Conservation (phyloP, 2,329 filamentous ascomycete genomes). For the Alternaria arbusti region DNA sequence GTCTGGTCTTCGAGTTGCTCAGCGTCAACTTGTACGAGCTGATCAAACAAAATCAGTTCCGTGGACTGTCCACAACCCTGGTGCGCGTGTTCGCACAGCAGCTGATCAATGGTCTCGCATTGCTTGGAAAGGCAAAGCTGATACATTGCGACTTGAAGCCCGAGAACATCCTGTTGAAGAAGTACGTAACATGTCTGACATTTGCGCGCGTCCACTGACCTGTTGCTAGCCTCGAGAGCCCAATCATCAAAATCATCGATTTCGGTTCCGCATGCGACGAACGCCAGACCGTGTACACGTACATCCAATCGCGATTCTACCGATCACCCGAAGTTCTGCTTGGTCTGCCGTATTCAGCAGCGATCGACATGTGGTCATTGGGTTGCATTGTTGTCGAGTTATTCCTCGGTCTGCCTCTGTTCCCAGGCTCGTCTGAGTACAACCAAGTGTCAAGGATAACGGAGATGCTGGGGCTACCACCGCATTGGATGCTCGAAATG, state of each 20-base stretch:
- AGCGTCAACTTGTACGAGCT: conserved; percentile 98
- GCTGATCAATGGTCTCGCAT: conserved; percentile 85
- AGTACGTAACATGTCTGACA: conserved; percentile 57
- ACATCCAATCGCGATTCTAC: conserved; percentile 98
- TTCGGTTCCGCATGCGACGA: conserved; percentile 99
- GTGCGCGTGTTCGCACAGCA: conserved; percentile 98
- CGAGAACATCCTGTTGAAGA: conserved; percentile 97
- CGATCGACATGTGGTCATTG: conserved; percentile 99
- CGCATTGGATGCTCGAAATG: conserved; percentile 99
- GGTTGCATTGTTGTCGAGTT: conserved; percentile 98
- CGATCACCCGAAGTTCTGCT: conserved; percentile 93
- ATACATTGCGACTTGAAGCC: conserved; percentile 99
- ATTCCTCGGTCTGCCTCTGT: conserved; percentile 91
- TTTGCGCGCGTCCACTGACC: conserved; percentile 12
- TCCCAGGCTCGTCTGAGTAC: conserved; percentile 97
- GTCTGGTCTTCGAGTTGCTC: conserved; percentile 92
- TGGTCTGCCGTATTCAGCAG: conserved; percentile 95
- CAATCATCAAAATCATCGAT: conserved; percentile 99
- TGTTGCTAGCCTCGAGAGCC: conserved; percentile 77
- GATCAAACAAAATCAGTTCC: conserved; percentile 99
- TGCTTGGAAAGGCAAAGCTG: conserved; percentile 93
- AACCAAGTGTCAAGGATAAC: conserved; percentile 97
- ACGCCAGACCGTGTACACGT: conserved; percentile 97
- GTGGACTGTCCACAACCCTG: conserved; percentile 92
- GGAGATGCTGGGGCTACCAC: conserved; percentile 96